Percentiles rank a stretch among this genome's conserved stretches.
These are phyloP conservation scores for Seiridium cupressi DNA, from an alignment of 2,329 filamentous ascomycete genomes.

Conservation along the genomic window DNA sequence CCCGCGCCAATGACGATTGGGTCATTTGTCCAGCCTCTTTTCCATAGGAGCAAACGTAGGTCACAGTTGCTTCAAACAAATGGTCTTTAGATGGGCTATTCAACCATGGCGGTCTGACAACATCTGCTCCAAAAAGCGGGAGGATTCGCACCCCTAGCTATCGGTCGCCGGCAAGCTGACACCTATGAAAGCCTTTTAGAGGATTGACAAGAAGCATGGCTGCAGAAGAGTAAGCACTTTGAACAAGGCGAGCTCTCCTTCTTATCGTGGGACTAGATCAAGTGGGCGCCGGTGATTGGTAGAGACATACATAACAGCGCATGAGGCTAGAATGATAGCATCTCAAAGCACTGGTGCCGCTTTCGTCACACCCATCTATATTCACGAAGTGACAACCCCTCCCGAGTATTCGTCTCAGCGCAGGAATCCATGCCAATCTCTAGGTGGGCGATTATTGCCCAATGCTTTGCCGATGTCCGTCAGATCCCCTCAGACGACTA, in stretches of 20 bases:
- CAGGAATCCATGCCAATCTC: no score
- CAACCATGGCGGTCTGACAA: no score
- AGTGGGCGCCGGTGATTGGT: background rate
- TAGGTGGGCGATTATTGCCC: background rate
- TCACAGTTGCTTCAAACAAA: background rate
- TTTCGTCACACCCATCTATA: constrained; percentile 22
- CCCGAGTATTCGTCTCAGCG: no score
- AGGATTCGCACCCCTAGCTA: background rate
- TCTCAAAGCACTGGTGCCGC: constrained; percentile 11
- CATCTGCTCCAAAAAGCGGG: no score
- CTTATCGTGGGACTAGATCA: background rate
- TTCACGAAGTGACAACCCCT: no score
- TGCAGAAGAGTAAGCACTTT: background rate
- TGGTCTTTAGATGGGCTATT: background rate
- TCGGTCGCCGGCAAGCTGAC: background rate
- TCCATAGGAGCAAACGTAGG: background rate
- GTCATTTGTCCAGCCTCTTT: constrained; percentile 3
- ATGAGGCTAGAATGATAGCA: background rate
- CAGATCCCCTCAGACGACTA: background rate
- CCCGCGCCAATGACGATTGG: constrained; percentile 5
- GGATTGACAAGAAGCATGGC: background rate
- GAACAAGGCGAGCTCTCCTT: background rate
- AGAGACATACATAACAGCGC: background rate
- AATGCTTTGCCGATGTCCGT: background rate
- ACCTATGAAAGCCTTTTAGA: background rate